Conservation (phyloP, 169 alveolate genomes). For the Plasmodium adleri region DNA sequence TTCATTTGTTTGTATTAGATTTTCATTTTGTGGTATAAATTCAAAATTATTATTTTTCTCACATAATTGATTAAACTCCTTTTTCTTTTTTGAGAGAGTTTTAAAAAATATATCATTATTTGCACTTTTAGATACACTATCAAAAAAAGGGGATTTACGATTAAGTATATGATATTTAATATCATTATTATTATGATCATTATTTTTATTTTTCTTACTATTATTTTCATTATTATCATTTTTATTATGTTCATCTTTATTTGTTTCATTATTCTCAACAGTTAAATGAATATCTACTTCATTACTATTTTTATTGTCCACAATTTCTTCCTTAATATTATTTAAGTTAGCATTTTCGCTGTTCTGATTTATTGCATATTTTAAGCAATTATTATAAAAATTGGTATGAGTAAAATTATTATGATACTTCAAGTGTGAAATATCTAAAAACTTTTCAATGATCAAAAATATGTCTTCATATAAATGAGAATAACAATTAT, state of each 20-base stretch:
- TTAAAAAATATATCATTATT: constrained; percentile 16
- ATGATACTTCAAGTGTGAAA: constrained; percentile 36
- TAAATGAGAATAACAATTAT: constrained; percentile 28
- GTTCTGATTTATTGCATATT: neutral
- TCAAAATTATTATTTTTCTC: neutral
- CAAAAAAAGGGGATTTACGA: constrained; percentile 16
- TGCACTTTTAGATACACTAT: constrained; percentile 48
- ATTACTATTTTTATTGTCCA: neutral
- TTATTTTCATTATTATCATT: neutral
- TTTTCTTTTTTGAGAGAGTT: constrained; percentile 23
- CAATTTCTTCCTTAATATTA: neutral
- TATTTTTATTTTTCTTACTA: neutral
- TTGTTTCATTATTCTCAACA: neutral
- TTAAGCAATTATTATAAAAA: constrained; percentile 50
- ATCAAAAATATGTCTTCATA: constrained; percentile 51
- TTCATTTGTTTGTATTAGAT: neutral
- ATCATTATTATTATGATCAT: constrained; percentile 9
- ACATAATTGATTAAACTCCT: constrained; percentile 22
- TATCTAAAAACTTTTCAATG: constrained; percentile 40
- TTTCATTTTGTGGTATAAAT: neutral
- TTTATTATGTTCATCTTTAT: neutral
- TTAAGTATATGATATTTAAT: neutral
- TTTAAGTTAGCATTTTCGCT: neutral
- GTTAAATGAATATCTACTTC: neutral
- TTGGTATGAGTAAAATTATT: constrained; percentile 65